Base-by-base conservation (phyloP, 192 early-diverging fungal genomes). In the Spizellomyces sp. region DNA sequence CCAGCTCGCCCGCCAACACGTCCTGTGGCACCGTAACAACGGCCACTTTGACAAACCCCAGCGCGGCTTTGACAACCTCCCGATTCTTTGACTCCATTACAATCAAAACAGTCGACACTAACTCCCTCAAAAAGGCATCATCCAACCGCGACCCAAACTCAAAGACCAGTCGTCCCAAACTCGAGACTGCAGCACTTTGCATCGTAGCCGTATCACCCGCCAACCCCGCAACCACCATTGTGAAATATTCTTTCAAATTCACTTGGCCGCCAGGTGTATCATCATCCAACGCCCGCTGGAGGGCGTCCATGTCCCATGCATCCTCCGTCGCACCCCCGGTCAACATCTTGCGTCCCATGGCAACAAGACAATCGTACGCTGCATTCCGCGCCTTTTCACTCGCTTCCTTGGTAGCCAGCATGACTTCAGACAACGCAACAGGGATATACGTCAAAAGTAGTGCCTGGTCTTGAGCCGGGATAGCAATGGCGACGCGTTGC, bases 21-120 rank as follows among this genome's bases (percentile, higher is more conserved):
- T 89, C 88, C 57, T 84, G 84, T 65, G 90, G 90, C 42, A 99
- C 69, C 27, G 87, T 81, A 27, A 97, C 91, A 5, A 90, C 84
- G 47, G 87, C 87, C 4, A 97, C 95, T 84, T 99, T 99, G 79
- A 96, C 84, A 77, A 98, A 96, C 6, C 95, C 95, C 9, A 99
- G 80, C 8, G 89, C 92, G 17, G 93, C 84, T 79, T 95, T 94
- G 56, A 94, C 90, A 59, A 99, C 90, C 83, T 99, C 97, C 48
- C 93, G 83, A 79, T 93, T 94, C 36, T 84, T 87, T 47, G 90
- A 88, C 17, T 82, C 83, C 54, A 95, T 91, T 81, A 94, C 90
- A 68, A 90, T 78, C 67, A 95, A 78, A 57, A 96, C 88, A 6
- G 93, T 94, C 52, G 79, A 73, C 63, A 99, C 70, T 47, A 98